phyloP scores from a whole-genome alignment of 345 rosid species.

The Brassica cretica region DNA sequence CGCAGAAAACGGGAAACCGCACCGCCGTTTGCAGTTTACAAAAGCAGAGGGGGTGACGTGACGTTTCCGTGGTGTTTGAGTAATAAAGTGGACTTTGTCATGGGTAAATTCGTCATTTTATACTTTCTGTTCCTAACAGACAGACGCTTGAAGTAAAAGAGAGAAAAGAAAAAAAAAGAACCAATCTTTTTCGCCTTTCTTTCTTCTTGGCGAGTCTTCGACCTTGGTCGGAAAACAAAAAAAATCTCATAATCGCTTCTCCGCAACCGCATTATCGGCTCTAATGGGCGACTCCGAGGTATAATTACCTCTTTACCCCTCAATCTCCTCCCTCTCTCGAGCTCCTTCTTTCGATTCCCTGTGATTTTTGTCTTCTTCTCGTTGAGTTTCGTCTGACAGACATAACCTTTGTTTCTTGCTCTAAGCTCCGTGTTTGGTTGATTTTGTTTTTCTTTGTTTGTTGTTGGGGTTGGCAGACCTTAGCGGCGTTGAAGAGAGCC shows the following conservation, averaged over 20 bases:
- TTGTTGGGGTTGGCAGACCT: conserved; percentile 47
- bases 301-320: conserved; percentile 27
- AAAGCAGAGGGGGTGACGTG: conserved; percentile 19
- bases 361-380: neutral
- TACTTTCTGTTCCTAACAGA: conserved; percentile 76
- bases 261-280: conserved; percentile 37
- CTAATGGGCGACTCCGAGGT: conserved; percentile 67
- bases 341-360: conserved; percentile 10
- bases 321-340: conserved; percentile 28
- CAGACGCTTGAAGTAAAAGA: conserved; percentile 49
- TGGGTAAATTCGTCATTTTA: conserved; percentile 38
- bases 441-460: conserved; percentile 14
- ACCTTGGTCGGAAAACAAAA: conserved; percentile 45
- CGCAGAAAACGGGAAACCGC: conserved; percentile 36
- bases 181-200: conserved; percentile 25
- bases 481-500: conserved; percentile 86
- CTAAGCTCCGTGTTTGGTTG: neutral
- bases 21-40: conserved; percentile 41
- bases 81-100: conserved; percentile 13
- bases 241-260: conserved; percentile 26
- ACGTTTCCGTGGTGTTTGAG: conserved; percentile 33
- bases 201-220: conserved; percentile 34
- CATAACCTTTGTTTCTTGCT: conserved; percentile 2
- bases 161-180: conserved; percentile 13
- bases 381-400: neutral